Evolutionary conservation across 495 filamentous ascomycete genomes (phyloP), one percentile per base, ranked within the genome.

Genomic region (Penicillium canescens): DNA sequence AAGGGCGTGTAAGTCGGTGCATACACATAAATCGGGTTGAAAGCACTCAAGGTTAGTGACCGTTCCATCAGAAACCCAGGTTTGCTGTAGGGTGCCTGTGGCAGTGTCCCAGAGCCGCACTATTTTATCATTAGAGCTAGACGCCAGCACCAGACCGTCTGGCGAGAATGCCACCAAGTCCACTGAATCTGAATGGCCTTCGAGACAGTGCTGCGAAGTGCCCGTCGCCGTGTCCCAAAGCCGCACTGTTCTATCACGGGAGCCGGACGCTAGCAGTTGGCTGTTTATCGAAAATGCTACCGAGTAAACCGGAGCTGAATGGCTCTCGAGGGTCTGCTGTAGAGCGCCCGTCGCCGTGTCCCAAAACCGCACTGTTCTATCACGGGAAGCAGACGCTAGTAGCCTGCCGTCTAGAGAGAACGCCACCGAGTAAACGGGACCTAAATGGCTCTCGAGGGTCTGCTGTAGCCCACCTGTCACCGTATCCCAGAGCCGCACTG

Each of bases 241-340:
- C 42, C 35, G 33, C n/a, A 59, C 34, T 6, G 41, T 55, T 1
- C 34, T 45, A 50, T 56, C 57, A 2, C 2, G 2, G 1, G 59
- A 65, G 35, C 45, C 58, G 0, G 66, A 63, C 5, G 64, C 66
- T 16, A 69, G 34, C 5, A 52, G 24, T 13, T n/a, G 51, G 39
- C 56, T 54, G 40, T 67, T 55, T 3, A 49, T 51, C 2, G 69
- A 73, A 47, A 68, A 67, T 12, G 56, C 56, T n/a, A 66, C 52
- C 18, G 60, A 39, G 4, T 12, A 18, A 39, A 39, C 6, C 13
- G 2, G 3, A 18, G 1, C 14, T n/a, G 4, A 4, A 39, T 39
- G 37, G 11, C 37, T 12, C 37, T 39, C 37, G 7, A 39, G 14
- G 13, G 1, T 39, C 4, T 20, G n/a, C n/a, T 2, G 3, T 10